Base-by-base conservation (phyloP, 1,139 yeast genomes). In the Geotrichum phurueaensis region DNA sequence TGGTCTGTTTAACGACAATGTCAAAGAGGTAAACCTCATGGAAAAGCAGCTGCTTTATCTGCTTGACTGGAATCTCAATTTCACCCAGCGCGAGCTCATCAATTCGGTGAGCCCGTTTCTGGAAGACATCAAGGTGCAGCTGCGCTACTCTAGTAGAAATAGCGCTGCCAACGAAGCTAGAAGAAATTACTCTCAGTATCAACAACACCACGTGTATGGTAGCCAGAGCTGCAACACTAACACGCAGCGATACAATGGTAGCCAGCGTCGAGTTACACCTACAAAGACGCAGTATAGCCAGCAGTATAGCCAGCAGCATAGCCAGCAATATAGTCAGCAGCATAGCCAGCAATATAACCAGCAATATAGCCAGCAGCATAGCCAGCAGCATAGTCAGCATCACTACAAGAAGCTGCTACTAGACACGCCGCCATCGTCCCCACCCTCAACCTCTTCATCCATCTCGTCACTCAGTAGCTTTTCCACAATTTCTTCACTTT, bases 1-100 rank as follows among this genome's bases (percentile, higher is more conserved):
- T 72, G 97, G 97, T 0, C 78, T 94, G 61, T 81, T 94, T 66
- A 73, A 84, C 29, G 47, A 18, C n/a, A 39, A 39, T 15, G 77
- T 88, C 56, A 81, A 80, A 33, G 98, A 94, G 70, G 92, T 94
- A 62, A 94, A 94, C 75, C 84, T 91, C 71, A 89, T 96, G 70
- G 99, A 94, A 76, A 81, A 91, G 67, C 98, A 94, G 75, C 79
- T 94, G 66, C 83, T 92, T 60, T 83, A 82, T 56, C 84, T 90
- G 66, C 81, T 94, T 63, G 86, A 89, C 68, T 94, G 98, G 98
- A 85, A 89, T 69, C 77, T 92, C 59, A 78, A 81, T 54, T 84
- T 94, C 61, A 77, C 83, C 53, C 85, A 84, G 68, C 79, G 81
- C 56, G 98, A 94, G 69, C 80, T 94, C 64, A 77, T 84, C 61